Evolutionary conservation across 768 basidiomycete species (phyloP).

Genomic region (Sarcomyxa edulis): DNA sequence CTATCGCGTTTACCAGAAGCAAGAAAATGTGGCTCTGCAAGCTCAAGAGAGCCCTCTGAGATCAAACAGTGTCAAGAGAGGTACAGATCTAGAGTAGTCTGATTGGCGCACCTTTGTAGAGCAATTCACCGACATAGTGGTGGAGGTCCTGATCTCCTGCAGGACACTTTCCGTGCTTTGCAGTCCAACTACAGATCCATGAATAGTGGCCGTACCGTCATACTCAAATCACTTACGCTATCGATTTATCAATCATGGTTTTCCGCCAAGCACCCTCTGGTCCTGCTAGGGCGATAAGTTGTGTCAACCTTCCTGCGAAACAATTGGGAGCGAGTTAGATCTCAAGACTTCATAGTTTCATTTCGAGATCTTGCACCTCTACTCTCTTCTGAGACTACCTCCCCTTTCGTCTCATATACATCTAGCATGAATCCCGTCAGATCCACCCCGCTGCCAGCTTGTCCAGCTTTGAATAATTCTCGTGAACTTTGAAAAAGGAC

Average conservation of each 20-base stretch:
- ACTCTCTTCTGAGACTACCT: conserved; percentile 69
- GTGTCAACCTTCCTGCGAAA: conserved; percentile 73
- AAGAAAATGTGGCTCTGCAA: conserved; percentile 79
- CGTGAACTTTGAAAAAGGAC: conserved; percentile 88
- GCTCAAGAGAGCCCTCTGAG: conserved; percentile 71
- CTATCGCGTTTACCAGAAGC: conserved; percentile 87
- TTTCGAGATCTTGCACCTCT: conserved; percentile 48
- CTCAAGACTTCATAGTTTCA: too few relatives aligned
- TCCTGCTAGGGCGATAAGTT: conserved; percentile 85
- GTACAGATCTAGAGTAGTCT: background rate
- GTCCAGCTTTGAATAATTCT: conserved; percentile 83
- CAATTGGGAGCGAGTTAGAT: too few relatives aligned
- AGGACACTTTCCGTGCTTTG: conserved; percentile 71
- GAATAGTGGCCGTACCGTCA: too few relatives aligned
- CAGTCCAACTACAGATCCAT: conserved; percentile 69
- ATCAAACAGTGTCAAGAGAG: conserved; percentile 2
- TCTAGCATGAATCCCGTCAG: conserved; percentile 75
- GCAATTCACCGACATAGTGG: conserved; percentile 84
- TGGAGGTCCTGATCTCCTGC: conserved; percentile 87
- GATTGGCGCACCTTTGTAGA: conserved; percentile 64
- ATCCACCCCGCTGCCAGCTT: conserved; percentile 89
- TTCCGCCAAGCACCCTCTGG: conserved; percentile 83
- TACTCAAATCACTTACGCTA: conserved; percentile 75
- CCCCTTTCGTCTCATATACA: conserved; percentile 73
- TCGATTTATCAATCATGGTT: conserved; percentile 77